Evolutionary conservation across 495 filamentous ascomycete species (phyloP).

Genomic region (Lentithecium fluviatile): DNA sequence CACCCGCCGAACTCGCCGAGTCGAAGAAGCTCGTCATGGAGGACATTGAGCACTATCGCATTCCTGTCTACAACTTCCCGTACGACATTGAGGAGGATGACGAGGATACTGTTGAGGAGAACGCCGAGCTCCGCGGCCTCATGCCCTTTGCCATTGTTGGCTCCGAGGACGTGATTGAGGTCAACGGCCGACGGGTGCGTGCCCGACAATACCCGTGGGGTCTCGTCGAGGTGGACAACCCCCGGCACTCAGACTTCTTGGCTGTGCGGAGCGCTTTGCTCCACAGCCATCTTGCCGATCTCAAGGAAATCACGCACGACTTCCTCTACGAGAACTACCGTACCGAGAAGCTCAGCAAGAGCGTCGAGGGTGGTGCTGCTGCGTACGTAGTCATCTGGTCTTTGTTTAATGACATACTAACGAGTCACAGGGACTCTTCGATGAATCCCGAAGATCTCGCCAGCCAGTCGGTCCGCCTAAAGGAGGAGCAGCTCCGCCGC

Average conservation of each 20-base stretch:
- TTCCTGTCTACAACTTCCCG: constrained; percentile 99
- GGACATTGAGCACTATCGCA: constrained; percentile 99
- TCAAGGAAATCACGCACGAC: constrained; percentile 99
- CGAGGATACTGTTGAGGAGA: constrained; percentile 98
- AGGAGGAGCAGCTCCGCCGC: constrained; percentile 97
- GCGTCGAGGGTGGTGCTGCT: constrained; percentile 84
- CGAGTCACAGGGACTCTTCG: constrained; percentile 61
- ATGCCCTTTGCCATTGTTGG: constrained; percentile 99
- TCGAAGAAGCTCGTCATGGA: constrained; percentile 99
- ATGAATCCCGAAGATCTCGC: constrained; percentile 98
- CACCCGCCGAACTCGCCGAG: constrained; percentile 92
- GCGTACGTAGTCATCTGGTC: constrained; percentile 60
- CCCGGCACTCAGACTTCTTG: constrained; percentile 96
- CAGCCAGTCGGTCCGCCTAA: constrained; percentile 92
- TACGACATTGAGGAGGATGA: constrained; percentile 99
- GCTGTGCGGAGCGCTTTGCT: constrained; percentile 94
- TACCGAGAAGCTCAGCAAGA: constrained; percentile 99
- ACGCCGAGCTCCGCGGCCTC: constrained; percentile 89
- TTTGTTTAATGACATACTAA: constrained; percentile 6
- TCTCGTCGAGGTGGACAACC: constrained; percentile 98
- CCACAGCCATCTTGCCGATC: constrained; percentile 93
- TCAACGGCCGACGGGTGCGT: constrained; percentile 84
- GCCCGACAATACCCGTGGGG: constrained; percentile 99
- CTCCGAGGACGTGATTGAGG: constrained; percentile 91
- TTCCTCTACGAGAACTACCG: constrained; percentile 99